Conservation (phyloP, 345 rosid species). For the Corchorus capsularis region DNA sequence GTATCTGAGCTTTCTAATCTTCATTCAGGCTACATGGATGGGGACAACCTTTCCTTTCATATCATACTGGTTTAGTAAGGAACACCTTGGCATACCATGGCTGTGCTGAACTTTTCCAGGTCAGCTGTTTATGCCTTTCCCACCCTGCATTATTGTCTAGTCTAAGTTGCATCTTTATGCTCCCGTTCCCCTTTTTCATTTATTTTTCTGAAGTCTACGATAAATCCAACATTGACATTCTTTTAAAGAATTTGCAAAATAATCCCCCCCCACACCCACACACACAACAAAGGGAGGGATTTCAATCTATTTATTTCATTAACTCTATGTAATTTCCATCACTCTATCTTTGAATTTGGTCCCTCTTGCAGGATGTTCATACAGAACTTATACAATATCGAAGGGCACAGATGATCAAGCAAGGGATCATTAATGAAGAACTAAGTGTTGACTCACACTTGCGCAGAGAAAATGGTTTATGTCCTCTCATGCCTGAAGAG, state of each 20-base stretch:
- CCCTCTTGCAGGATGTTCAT: conserved; percentile 76
- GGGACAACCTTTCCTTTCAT: conserved; percentile 84
- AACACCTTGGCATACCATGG: conserved; percentile 95
- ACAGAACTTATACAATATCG: conserved; percentile 90
- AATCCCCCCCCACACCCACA: background rate
- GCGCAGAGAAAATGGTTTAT: conserved; percentile 80
- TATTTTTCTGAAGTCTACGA: background rate
- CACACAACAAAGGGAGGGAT: background rate
- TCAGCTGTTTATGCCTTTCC: conserved; percentile 29
- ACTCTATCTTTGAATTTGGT: conserved; percentile 27
- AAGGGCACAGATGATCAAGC: conserved; percentile 87
- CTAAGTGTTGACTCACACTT: conserved; percentile 61
- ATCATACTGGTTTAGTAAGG: conserved; percentile 86
- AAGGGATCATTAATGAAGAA: conserved; percentile 64
- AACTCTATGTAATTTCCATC: conserved; percentile 29
- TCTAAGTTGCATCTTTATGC: background rate
- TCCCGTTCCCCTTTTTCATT: background rate
- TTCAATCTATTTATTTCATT: background rate
- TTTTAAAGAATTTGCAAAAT: background rate
- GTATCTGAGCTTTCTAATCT: conserved; percentile 21
- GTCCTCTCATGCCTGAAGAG: conserved; percentile 99
- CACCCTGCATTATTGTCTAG: conserved; percentile 19
- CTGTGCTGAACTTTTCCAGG: conserved; percentile 99
- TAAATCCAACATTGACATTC: background rate
- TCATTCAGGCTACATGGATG: conserved; percentile 64